Percentiles rank a stretch among this genome's conserved stretches.
Conservation (phyloP, 768 basidiomycete genomes). For the Lepiota brunneoincarnata region DNA sequence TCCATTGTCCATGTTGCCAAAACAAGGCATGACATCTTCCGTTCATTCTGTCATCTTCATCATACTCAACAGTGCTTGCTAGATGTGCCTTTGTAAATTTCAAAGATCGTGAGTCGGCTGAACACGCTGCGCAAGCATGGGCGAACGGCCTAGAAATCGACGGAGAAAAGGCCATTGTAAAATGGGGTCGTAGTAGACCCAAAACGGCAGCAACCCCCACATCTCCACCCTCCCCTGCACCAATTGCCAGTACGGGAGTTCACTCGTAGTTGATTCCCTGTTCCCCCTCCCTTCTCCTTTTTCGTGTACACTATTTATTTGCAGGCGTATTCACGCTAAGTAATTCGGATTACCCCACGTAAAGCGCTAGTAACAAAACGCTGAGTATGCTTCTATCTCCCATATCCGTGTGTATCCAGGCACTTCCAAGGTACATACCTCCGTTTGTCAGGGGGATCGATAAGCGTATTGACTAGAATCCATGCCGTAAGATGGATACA, state of each 20-base stretch:
- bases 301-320: conserved; percentile 4
- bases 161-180: conserved; percentile 67
- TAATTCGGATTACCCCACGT: too few relatives aligned
- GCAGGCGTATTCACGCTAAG: not conserved
- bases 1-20: conserved; percentile 86
- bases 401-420: too few relatives aligned
- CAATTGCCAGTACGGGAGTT: conserved; percentile 15
- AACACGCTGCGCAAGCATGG: conserved; percentile 85
- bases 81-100: conserved; percentile 98
- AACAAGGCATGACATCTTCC: conserved; percentile 51
- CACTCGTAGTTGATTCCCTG: conserved; percentile 17
- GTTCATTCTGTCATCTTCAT: not conserved
- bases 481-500: too few relatives aligned
- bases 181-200: conserved; percentile 83
- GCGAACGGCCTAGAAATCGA: conserved; percentile 89
- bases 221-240: conserved; percentile 17
- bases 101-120: conserved; percentile 76
- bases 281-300: not conserved
- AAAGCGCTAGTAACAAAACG: too few relatives aligned
- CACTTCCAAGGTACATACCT: too few relatives aligned
- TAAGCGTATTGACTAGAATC: too few relatives aligned
- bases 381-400: too few relatives aligned
- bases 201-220: conserved; percentile 27
- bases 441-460: too few relatives aligned
- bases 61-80: not conserved